Evolutionary conservation across 345 rosid genomes (phyloP), one percentile per base, ranked within the genome.

Genomic region (Rhodomyrtus tomentosa): DNA sequence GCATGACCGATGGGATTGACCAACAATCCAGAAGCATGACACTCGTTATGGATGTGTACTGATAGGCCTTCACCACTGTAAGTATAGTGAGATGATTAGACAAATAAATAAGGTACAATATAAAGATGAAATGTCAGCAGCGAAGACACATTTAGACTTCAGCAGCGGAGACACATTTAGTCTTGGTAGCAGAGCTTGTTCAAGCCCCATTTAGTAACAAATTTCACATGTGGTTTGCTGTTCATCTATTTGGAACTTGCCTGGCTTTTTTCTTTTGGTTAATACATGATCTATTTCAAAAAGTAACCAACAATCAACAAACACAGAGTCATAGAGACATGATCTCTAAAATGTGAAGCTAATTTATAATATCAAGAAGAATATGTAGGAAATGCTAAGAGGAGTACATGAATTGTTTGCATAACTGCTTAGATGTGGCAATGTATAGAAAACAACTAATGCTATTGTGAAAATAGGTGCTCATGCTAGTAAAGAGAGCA

Each of bases 21-120:
- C 99, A 97, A 86, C 99, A 97, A 85, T 97, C 99, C 32, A 97
- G 92, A 82, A 97, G 91, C 99, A 95, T 97, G 81, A 97, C 89
- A 81, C 99, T 97, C 48, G 99, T 97, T 53, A 97, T 84, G 55
- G 99, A 91, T 80, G 98, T 94, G 90, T 95, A 89, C 89, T 97
- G 98, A 88, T 91, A 92, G 29, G 99, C 98, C 92, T 97, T 97
- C 88, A 94, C 98, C 90, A 94, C 99, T 95, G 93, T 84, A 50
- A 81, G 85, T 73, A 80, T 36, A 62, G 32, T 84, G 82, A 32
- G 86, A 58, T 53, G n/a, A 85, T 36, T 25, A 82, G 45, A 42
- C 16, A 25, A 10, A 84, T 84, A 40, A 72, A 18, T 38, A 25
- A 73, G 68, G 16, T 22, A 36, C 45, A 68, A 68, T 36, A 68